Evolutionary conservation across 768 basidiomycete genomes (phyloP), one percentile per base, ranked within the genome.

Genomic region (Mycena belliarum): DNA sequence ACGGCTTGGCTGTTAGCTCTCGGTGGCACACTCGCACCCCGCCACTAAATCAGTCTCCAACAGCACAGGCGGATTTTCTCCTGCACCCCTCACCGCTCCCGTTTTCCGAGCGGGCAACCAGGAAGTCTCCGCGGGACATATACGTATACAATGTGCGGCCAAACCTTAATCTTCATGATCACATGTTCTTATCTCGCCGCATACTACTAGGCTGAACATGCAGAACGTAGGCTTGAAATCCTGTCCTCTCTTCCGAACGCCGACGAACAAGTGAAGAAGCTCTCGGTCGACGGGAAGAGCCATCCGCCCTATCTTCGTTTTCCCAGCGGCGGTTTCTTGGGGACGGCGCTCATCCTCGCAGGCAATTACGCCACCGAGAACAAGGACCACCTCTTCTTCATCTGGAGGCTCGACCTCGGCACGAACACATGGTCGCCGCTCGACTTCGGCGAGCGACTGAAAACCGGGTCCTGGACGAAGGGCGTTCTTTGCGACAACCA

Each of bases 241-340:
- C 16, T 64, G 38, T 52, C 53, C 18, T 45, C 38, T 15, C 53
- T 51, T 2, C 10, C 44, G 4, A 42, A 25, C 49, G 53, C 47
- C 20, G 37, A 49, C 37, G 44, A 53, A 15, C 46, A 48, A 20
- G 18, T 15, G 16, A 33, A 25, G 21, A 21, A 23, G 12, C 33
- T 8, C 11, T 26, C 47, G 15, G 23, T 47, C 10, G 25, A 6
- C 16, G 24, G 23, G 24, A 33, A 29, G 20, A 25, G 15, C 24
- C 48, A 33, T 26, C 49, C 32, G 2, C 59, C 57, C 3, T 35
- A 23, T 28, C 53, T 65, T 16, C 60, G 50, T 4, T 52, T 41
- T 33, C 65, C 62, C 20, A 55, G 38, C 23, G 63, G 63, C 7
- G 52, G 25, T 15, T 49, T 66, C 24, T n/a, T 64, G 24, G 65